Base-by-base conservation (phyloP, 2,329 filamentous ascomycete species). In the Ramularia collo-cygni region DNA sequence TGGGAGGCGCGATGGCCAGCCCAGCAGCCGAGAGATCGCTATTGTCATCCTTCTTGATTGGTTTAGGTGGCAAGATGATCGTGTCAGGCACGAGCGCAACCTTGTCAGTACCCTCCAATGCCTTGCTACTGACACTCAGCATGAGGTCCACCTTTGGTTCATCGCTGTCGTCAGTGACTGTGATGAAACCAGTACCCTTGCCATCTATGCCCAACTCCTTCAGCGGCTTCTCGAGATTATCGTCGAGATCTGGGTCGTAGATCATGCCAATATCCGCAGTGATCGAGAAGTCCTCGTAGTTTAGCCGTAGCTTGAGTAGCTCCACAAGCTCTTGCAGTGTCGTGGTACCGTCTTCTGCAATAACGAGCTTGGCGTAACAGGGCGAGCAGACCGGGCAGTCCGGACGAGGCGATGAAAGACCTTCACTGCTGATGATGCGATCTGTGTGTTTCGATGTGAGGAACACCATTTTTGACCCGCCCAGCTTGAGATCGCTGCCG, bases 221-320 rank as follows among this genome's bases (percentile, higher is more conserved):
- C 36, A 98, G 73, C 45, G 83, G 88, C 68, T 87, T 93, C 1
- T 71, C 63, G 1, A 96, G 68, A 54, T 95, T 93, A 42, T 93
- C 85, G 4, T 86, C 86, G 55, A 94, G 78, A 40, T 96, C 92
- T 0, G 81, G 77, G 55, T 96, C 92, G 55, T 94, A 96, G 29
- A 96, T 72, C n/a, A 89, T 71, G 36, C 82, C 82, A 8, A 75
- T 70, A 5, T 87, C 81, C 28, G 33, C 40, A 42, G 77, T 87
- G 42, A 96, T 68, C 3, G 81, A 82, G 48, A 96, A 77, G 42
- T 88, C 80, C 4, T 80, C 78, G 57, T 92, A 95, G 3, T 81
- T 81, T 2, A 95, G 67, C 48, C 86, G 71, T 3, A 67, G 52
- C 48, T 77, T 79, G 32, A 95, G 66, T 29, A 94, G 74, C 35